phyloP scores from a whole-genome alignment of 306 rosid species.

The Cicer pinnatifidum region DNA sequence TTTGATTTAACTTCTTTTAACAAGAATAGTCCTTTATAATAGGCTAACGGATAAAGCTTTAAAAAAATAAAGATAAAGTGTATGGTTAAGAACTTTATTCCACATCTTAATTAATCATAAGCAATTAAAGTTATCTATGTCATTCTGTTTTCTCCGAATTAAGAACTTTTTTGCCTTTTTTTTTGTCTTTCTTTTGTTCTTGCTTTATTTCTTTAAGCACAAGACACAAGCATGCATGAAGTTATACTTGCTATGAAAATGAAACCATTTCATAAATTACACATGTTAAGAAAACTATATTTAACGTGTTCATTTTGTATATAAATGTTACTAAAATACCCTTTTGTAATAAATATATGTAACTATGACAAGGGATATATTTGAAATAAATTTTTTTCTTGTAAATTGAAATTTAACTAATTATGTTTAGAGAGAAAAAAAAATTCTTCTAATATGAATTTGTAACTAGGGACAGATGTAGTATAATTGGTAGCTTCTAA shows the following conservation, averaged over 20 bases:
- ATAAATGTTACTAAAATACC: too few species aligned
- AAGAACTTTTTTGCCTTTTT: conserved; percentile 51
- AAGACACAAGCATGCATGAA: conserved; percentile 43
- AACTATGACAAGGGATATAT: too few species aligned
- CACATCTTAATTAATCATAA: conserved; percentile 49
- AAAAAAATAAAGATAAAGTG: conserved; percentile 50
- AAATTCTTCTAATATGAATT: too few species aligned
- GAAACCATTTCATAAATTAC: conserved; percentile 8
- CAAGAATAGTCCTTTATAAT: conserved; percentile 36
- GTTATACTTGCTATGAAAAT: not conserved
- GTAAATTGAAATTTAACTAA: too few species aligned
- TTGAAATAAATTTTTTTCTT: too few species aligned
- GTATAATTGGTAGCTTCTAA: too few species aligned
- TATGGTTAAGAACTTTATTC: conserved; percentile 61
- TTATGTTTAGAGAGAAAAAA: too few species aligned
- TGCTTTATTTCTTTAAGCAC: conserved; percentile 47
- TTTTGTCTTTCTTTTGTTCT: conserved; percentile 52
- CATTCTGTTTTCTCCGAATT: conserved; percentile 46
- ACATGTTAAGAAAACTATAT: too few species aligned
- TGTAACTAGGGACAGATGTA: too few species aligned
- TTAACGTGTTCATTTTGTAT: too few species aligned
- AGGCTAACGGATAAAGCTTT: conserved; percentile 39
- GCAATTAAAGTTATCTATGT: conserved; percentile 50
- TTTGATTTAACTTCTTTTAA: conserved; percentile 39
- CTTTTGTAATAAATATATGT: too few species aligned